Conservation (phyloP, 768 basidiomycete species). For the Tylopilus cervinicoccineus region DNA sequence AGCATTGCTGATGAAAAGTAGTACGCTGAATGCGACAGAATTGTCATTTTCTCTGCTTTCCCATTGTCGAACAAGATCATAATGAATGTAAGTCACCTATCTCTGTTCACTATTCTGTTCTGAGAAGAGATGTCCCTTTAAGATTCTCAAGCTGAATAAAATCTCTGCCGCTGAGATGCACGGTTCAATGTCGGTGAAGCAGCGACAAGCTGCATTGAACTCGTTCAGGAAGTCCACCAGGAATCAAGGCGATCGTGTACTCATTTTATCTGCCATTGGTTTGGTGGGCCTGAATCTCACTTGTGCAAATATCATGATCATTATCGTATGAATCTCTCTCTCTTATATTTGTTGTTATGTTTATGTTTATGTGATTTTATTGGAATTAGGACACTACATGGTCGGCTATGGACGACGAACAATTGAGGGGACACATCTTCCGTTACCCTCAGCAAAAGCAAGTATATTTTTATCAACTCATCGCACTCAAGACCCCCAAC, state of each 20-base stretch:
- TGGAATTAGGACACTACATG: neutral
- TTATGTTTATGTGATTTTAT: no score
- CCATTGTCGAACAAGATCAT: neutral
- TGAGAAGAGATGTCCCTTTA: no score
- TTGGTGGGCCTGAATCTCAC: neutral
- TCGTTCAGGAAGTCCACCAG: neutral
- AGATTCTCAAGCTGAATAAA: neutral
- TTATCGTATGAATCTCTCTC: neutral
- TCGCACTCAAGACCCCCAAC: slow-evolving; percentile 4
- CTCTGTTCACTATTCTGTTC: neutral
- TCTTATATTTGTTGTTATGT: no score
- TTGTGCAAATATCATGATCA: neutral
- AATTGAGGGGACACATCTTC: neutral
- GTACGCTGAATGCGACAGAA: neutral
- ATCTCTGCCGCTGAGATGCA: neutral
- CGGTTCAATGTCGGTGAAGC: neutral
- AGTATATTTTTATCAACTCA: slow-evolving; percentile 16
- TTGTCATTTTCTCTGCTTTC: neutral
- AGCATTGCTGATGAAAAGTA: no score
- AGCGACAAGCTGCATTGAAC: neutral
- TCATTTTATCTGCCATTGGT: neutral
- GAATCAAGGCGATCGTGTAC: neutral
- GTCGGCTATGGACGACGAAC: neutral
- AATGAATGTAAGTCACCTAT: neutral
- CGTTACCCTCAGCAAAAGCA: neutral